Conservation (phyloP, 2,329 filamentous ascomycete species). For the Exophiala oligosperma region DNA sequence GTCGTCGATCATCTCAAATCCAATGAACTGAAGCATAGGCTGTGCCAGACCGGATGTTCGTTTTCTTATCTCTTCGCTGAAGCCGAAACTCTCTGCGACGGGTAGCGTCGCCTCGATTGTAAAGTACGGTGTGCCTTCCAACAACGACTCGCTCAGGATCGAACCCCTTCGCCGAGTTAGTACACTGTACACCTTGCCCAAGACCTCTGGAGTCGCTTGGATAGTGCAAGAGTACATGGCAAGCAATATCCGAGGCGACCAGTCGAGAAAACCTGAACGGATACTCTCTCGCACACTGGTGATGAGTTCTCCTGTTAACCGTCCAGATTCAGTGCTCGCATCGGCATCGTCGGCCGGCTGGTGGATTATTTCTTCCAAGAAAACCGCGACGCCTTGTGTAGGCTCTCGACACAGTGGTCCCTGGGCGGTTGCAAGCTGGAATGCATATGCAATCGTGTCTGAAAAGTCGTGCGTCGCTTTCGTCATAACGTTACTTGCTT, state of each 20-base stretch:
- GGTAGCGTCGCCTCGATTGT: constrained; percentile 86
- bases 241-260: constrained; percentile 90
- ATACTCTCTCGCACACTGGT: constrained; percentile 84
- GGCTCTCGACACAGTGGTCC: constrained; percentile 92
- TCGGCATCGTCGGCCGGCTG: constrained; percentile 44
- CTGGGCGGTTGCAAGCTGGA: constrained; percentile 86
- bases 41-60: constrained; percentile 85
- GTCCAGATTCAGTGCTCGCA: constrained; percentile 64
- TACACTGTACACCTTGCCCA: constrained; percentile 95
- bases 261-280: constrained; percentile 84
- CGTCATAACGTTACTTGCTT: constrained; percentile 36
- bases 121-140: constrained; percentile 95
- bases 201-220: constrained; percentile 85
- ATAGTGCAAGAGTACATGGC: constrained; percentile 99
- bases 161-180: constrained; percentile 89
- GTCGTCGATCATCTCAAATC: constrained; percentile 81
- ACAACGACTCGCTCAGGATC: constrained; percentile 87
- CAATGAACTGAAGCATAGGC: constrained; percentile 89
- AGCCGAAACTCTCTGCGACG: constrained; percentile 93
- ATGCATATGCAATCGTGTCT: constrained; percentile 90
- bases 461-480: constrained; percentile 66
- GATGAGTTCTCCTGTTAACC: constrained; percentile 90
- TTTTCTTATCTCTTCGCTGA: constrained; percentile 94
- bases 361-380: constrained; percentile 76
- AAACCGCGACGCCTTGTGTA: constrained; percentile 87